These are phyloP conservation scores for Lantana camara DNA, from an alignment of 257 asterid species.

Conservation along the genomic window DNA sequence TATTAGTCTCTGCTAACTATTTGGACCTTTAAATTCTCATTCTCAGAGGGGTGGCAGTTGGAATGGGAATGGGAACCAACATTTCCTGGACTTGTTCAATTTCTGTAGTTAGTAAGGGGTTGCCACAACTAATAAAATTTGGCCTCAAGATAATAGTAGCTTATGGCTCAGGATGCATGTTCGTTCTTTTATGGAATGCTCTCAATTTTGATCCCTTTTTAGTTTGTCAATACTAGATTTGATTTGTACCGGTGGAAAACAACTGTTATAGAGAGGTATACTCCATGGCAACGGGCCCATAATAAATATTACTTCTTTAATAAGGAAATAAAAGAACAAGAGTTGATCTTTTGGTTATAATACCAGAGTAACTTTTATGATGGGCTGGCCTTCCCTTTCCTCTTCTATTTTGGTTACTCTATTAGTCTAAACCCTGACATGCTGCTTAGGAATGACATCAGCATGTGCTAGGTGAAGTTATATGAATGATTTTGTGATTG, in stretches of 20 bases:
- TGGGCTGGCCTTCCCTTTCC: neutral
- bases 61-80: too few relatives aligned
- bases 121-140: neutral
- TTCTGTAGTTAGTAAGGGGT: neutral
- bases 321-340: neutral
- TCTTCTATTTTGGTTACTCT: neutral
- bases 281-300: neutral
- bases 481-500: neutral
- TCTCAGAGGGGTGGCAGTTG: neutral
- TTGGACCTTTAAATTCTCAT: neutral
- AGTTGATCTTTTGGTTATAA: neutral
- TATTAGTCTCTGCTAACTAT: neutral
- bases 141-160: neutral
- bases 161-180: neutral
- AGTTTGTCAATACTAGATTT: neutral
- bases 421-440: constrained; percentile 5
- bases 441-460: neutral
- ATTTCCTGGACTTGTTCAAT: neutral
- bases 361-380: neutral
- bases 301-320: neutral
- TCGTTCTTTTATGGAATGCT: neutral
- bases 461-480: neutral
- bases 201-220: neutral
- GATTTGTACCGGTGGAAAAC: neutral
- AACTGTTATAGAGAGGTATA: neutral